phyloP scores from a whole-genome alignment of 2,329 filamentous ascomycete genomes.

The Fusarium nanum region DNA sequence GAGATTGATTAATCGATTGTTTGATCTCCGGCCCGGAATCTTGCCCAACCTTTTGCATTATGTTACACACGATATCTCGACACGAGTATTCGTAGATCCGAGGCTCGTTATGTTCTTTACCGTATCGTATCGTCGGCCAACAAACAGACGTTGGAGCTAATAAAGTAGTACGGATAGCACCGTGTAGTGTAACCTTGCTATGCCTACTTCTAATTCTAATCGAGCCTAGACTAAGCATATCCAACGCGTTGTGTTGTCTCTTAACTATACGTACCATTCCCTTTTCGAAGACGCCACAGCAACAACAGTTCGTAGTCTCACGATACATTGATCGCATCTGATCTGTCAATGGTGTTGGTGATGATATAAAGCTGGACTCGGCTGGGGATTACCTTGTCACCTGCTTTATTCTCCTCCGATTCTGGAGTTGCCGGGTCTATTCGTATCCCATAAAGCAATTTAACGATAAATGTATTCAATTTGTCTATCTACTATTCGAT shows the following conservation, averaged over 20 bases:
- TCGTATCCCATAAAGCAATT: not conserved
- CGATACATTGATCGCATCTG: constrained; percentile 1
- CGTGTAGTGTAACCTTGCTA: not conserved
- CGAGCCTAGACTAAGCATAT: not conserved
- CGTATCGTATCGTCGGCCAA: not conserved
- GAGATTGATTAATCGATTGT: constrained; percentile 39
- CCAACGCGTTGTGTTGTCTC: not conserved
- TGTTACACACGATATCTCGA: constrained; percentile 7
- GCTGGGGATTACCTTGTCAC: not conserved
- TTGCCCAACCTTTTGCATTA: not conserved
- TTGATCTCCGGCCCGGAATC: constrained; percentile 25
- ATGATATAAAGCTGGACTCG: constrained; percentile 1
- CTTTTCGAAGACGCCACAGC: constrained; percentile 23
- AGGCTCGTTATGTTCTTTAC: not conserved
- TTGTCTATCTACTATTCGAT: not conserved
- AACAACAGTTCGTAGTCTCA: not conserved
- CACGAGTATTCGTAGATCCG: not conserved
- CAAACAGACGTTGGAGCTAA: constrained; percentile 12
- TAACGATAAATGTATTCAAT: not conserved
- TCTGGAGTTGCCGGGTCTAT: not conserved
- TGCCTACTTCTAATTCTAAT: not conserved
- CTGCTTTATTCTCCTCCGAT: not conserved
- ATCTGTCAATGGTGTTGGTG: not conserved
- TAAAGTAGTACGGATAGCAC: not conserved
- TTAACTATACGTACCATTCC: constrained; percentile 1